Base-by-base conservation (phyloP, 2,329 filamentous ascomycete species). In the Beauveria rudraprayagi region DNA sequence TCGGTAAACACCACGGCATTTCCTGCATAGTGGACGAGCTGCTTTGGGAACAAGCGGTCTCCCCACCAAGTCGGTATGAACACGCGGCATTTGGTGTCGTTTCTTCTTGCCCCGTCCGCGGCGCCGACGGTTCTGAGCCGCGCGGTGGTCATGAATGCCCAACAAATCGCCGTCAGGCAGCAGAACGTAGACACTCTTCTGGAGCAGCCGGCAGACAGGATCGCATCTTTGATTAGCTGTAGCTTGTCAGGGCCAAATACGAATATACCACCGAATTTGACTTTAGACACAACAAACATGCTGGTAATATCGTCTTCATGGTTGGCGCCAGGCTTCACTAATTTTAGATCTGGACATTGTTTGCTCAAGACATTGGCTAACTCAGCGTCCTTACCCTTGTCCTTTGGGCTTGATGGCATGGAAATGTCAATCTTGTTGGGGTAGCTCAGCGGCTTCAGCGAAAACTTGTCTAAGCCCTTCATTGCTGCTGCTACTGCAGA, bases 31-130 rank as follows among this genome's bases (percentile, higher is more conserved):
- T 61, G 63, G 8, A 69, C 67, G 17, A 70, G 66, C 10, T 63
- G 63, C 10, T 68, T 61, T 16, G 8, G 58, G 59, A 76, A 75
- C 0, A 73, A 73, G 24, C 75, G 70, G 50, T 66, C 65, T 47
- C 71, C 69, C 76, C 76, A 78, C 64, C 77, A 77, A 5, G 76
- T 75, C 56, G 76, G 76, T 46, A 76, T 75, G 66, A 75, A 72
- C 48, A 78, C 63, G 54, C 67, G 67, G 4, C 72, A 67, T 8
- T 17, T 48, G 4, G 41, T 43, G 2, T 62, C 41, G 22, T 63
- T 61, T 8, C 63, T 37, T 17, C 55, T 56, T 4, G 44, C 43
- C 43, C 63, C 43, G 8, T 41, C 40, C 5, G 50, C 44, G 17
- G 44, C 24, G 41, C 47, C 40, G 47, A 43, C 16, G 46, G 34